These are phyloP conservation scores for Aureobasidium sp. DNA, from an alignment of 2,329 filamentous ascomycete species.

Conservation along the genomic window DNA sequence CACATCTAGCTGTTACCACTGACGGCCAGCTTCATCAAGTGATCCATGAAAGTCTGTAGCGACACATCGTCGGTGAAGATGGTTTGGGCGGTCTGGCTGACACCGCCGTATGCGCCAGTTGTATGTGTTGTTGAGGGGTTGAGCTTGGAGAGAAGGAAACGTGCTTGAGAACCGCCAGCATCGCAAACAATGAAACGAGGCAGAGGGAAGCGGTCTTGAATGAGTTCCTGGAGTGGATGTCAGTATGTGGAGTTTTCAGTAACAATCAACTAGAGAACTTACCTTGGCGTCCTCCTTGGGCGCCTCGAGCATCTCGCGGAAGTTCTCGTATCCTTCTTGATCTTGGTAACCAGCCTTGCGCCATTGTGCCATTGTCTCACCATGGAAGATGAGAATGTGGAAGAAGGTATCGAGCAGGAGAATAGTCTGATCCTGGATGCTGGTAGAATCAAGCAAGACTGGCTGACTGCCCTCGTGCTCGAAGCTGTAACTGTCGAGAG, in stretches of 20 bases:
- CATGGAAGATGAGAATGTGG: conserved; percentile 98
- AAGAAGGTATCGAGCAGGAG: conserved; percentile 97
- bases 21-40: conserved; percentile 77
- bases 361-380: conserved; percentile 97
- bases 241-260: background rate
- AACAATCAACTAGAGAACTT: conserved; percentile 33
- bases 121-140: conserved; percentile 98
- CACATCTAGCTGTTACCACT: conserved; percentile 29
- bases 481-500: conserved; percentile 92
- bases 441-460: conserved; percentile 92
- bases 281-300: conserved; percentile 96
- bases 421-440: conserved; percentile 89
- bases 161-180: conserved; percentile 93
- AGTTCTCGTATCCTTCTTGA: conserved; percentile 97
- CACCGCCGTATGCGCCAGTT: conserved; percentile 70
- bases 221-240: conserved; percentile 62
- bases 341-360: conserved; percentile 96
- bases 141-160: conserved; percentile 92
- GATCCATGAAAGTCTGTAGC: conserved; percentile 98
- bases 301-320: conserved; percentile 76
- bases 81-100: conserved; percentile 84
- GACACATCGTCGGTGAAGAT: conserved; percentile 99
- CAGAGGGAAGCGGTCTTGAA: conserved; percentile 94
- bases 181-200: conserved; percentile 98
- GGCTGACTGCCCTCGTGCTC: conserved; percentile 89